These are phyloP conservation scores for Sclerotinia minor DNA, from an alignment of 2,329 filamentous ascomycete genomes.

Conservation along the genomic window DNA sequence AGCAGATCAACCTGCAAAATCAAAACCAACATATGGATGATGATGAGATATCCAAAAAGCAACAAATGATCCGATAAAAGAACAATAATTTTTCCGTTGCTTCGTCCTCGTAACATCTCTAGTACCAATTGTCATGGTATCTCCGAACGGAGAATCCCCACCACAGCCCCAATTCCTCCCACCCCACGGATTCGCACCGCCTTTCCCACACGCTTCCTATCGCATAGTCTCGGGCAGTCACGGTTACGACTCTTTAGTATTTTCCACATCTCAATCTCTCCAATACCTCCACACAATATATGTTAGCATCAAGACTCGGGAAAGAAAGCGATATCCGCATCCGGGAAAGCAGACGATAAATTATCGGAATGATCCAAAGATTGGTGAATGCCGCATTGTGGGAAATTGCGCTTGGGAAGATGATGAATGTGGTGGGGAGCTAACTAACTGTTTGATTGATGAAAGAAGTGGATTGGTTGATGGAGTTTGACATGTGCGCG, in stretches of 20 bases:
- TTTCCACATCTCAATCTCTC: background rate
- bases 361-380: background rate
- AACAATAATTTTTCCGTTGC: background rate
- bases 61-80: background rate
- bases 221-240: background rate
- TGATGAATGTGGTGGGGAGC: background rate
- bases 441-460: background rate
- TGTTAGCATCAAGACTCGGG: background rate
- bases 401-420: background rate
- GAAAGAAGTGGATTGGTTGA: background rate
- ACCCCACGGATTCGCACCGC: background rate
- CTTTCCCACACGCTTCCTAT: background rate
- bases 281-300: background rate
- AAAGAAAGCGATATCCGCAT: conserved; percentile 12
- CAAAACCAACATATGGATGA: background rate
- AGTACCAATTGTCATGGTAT: background rate
- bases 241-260: background rate
- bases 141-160: background rate
- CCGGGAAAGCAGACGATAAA: conserved; percentile 1
- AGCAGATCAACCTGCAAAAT: background rate
- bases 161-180: background rate
- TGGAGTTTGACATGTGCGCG: background rate
- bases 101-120: background rate
- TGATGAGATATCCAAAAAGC: background rate
- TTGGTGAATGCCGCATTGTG: background rate